Evolutionary conservation across 148 eudicot species (phyloP).

Genomic region (Heliamphora exappendiculata): DNA sequence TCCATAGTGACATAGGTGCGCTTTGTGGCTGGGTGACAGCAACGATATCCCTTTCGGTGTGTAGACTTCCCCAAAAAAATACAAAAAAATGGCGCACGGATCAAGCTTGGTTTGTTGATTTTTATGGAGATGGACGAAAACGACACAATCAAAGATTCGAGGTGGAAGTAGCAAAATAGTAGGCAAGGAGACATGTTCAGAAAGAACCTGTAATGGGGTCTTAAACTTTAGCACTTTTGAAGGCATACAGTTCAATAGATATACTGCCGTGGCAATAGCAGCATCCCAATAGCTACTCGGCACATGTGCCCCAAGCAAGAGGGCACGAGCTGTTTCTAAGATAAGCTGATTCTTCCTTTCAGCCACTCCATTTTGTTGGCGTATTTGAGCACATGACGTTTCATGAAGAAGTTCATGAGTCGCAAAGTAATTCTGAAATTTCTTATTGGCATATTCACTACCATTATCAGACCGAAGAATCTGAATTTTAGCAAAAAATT

Average conservation of each 20-base stretch:
- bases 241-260: not conserved
- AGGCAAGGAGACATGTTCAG: no score
- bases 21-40: not conserved
- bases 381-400: not conserved
- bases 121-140: not conserved
- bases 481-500: no score
- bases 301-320: no score
- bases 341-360: no score
- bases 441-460: not conserved
- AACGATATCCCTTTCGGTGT: not conserved
- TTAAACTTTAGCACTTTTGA: not conserved
- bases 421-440: no score
- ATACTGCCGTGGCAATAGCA: not conserved
- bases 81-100: not conserved
- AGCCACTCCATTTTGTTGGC: not conserved
- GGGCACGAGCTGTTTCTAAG: no score
- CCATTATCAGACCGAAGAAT: not conserved
- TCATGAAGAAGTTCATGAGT: not conserved
- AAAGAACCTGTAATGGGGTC: no score
- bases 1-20: no score
- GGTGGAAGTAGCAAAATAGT: no score
- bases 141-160: no score
- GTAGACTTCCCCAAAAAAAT: not conserved
- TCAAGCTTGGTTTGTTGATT: not conserved
- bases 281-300: not conserved